Percentiles rank a stretch among this genome's conserved stretches.
Evolutionary conservation across 768 basidiomycete genomes (phyloP).

Genomic region (Auricularia auricula-judae): DNA sequence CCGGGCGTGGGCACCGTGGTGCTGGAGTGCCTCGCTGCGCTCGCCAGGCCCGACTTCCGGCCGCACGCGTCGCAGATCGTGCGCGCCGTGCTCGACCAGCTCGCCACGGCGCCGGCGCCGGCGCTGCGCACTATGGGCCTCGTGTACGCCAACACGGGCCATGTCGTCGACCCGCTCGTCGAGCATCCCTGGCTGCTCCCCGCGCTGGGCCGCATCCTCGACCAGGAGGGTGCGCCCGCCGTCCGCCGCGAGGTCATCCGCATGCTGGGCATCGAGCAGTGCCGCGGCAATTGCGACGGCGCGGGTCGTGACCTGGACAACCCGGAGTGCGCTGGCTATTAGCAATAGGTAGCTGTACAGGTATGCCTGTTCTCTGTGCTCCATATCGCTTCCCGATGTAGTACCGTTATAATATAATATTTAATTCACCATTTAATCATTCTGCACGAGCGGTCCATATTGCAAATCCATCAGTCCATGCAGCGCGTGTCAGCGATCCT

Average conservation of each 20-base stretch:
- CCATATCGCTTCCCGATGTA: too few species aligned
- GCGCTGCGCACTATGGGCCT: slow-evolving; percentile 35
- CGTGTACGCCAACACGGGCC: slow-evolving; percentile 32
- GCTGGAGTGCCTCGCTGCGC: slow-evolving; percentile 33
- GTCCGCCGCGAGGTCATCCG: slow-evolving; percentile 33
- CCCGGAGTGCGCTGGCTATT: too few species aligned
- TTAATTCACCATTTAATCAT: too few species aligned
- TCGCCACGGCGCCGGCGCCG: slow-evolving; percentile 7
- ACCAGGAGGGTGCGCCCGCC: slow-evolving; percentile 25
- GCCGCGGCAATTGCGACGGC: slow-evolving; percentile 18
- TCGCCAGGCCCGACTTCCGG: slow-evolving; percentile 34
- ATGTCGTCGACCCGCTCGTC: slow-evolving; percentile 34
- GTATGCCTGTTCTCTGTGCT: too few species aligned
- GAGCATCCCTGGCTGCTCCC: slow-evolving; percentile 33
- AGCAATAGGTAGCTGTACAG: too few species aligned
- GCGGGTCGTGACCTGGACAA: too few species aligned
- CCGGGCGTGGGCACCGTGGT: slow-evolving; percentile 28
- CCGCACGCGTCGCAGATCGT: slow-evolving; percentile 29
- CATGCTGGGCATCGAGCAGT: slow-evolving; percentile 39
- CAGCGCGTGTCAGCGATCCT: too few species aligned
- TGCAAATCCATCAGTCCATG: too few species aligned
- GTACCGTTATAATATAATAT: too few species aligned
- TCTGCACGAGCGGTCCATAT: too few species aligned
- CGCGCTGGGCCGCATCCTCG: slow-evolving; percentile 29
- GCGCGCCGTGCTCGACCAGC: slow-evolving; percentile 31